Conservation (phyloP, 345 rosid species). For the Euphorbia lathyris region DNA sequence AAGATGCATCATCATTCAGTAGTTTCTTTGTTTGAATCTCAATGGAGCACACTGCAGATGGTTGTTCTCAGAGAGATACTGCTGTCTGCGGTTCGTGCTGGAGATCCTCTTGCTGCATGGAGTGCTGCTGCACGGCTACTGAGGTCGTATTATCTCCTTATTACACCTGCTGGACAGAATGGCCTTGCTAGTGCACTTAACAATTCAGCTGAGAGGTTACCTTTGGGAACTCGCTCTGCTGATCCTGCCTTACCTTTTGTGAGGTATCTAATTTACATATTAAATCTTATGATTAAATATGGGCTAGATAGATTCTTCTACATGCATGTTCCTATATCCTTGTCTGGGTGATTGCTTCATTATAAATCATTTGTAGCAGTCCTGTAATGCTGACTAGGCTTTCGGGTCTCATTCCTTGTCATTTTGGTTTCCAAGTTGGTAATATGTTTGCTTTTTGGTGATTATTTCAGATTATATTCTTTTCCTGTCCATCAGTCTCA, state of each 20-base stretch:
- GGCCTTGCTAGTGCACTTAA: slow-evolving; percentile 89
- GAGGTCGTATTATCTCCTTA: slow-evolving; percentile 91
- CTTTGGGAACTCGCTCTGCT: slow-evolving; percentile 93
- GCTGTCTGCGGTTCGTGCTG: slow-evolving; percentile 95
- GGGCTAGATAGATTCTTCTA: background rate
- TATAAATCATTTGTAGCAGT: background rate
- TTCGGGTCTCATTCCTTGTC: background rate
- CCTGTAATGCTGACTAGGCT: background rate
- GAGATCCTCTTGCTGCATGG: slow-evolving; percentile 98
- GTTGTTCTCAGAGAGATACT: slow-evolving; percentile 97
- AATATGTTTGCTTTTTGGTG: background rate
- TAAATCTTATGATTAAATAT: background rate
- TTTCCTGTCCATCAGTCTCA: slow-evolving; percentile 85
- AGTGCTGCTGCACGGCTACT: slow-evolving; percentile 96
- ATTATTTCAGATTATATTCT: slow-evolving; percentile 64
- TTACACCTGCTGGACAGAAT: slow-evolving; percentile 97
- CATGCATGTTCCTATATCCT: background rate
- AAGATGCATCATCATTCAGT: slow-evolving; percentile 80
- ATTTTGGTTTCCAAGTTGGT: background rate
- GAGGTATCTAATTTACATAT: slow-evolving; percentile 43
- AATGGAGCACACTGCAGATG: slow-evolving; percentile 99
- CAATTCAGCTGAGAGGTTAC: slow-evolving; percentile 88
- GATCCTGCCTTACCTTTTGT: slow-evolving; percentile 97
- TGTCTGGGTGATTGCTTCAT: background rate
- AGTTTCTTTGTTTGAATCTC: slow-evolving; percentile 88